These are phyloP conservation scores for Piper betle DNA, from an alignment of 164 flowering plant species.

Conservation along the genomic window DNA sequence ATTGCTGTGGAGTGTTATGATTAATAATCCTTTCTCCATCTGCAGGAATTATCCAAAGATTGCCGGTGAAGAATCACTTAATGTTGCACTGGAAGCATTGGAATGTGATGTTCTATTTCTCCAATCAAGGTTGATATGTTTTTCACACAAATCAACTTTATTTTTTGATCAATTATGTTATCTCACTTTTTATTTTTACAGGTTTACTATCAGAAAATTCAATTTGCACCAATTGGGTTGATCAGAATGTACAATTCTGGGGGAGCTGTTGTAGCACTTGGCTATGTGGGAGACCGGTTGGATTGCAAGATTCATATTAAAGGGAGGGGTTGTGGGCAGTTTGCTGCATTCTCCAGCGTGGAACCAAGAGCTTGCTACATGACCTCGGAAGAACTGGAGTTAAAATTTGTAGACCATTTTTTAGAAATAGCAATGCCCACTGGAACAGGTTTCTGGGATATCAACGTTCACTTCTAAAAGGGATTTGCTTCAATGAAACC, in stretches of 20 bases:
- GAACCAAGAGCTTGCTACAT: constrained; percentile 29
- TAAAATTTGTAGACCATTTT: constrained; percentile 23
- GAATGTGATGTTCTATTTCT: constrained; percentile 46
- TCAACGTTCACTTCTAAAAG: constrained; percentile 17
- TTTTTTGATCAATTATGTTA: too few relatives aligned
- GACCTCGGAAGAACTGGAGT: constrained; percentile 21
- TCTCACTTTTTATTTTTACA: constrained; percentile 4
- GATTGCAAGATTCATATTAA: constrained; percentile 16
- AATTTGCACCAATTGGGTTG: constrained; percentile 53
- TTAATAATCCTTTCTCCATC: background rate
- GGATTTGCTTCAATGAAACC: too few relatives aligned
- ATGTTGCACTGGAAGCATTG: constrained; percentile 24
- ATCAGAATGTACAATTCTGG: constrained; percentile 60
- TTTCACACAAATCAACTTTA: background rate
- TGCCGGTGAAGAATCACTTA: constrained; percentile 16
- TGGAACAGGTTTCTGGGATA: constrained; percentile 27
- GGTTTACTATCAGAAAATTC: constrained; percentile 24
- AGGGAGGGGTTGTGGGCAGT: constrained; percentile 42
- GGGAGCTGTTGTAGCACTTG: constrained; percentile 43
- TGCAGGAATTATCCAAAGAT: constrained; percentile 28
- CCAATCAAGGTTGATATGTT: constrained; percentile 38
- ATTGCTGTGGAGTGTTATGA: background rate
- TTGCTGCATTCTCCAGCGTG: constrained; percentile 42
- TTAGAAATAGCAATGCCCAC: constrained; percentile 27
- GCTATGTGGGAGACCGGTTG: constrained; percentile 7